Base-by-base conservation (phyloP, 2,329 filamentous ascomycete species). In the Sporothrix euskadiensis region DNA sequence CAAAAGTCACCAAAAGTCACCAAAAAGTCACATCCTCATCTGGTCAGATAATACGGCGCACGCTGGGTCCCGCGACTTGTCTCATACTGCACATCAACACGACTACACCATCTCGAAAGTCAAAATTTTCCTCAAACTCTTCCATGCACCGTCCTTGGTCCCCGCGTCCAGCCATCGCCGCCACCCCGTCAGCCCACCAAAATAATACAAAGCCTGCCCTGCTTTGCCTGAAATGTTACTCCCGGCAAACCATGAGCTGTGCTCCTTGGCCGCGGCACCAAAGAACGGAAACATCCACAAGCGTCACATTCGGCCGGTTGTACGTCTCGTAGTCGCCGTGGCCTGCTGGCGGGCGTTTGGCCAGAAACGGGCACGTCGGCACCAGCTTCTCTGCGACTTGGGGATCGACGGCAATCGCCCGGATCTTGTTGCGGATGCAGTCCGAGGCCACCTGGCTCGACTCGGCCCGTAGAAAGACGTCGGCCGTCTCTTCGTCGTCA, bases 321-420 rank as follows among this genome's bases (percentile, higher is more conserved):
- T 84, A 83, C 0, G 83, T 81, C 74, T 88, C 84, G 74, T 84
- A 87, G 76, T 86, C 88, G 5, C 80, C 79, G 32, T 82, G 80
- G 71, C 88, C 86, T 0, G 87, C 80, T 0, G 81, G 83, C 0
- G 83, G 81, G 0, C 85, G 81, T 74, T 84, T 85, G 4, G 80
- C 81, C 8, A 83, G 84, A 76, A 83, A 87, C 2, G 81, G 80
- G 71, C 87, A 83, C 69, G 79, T 81, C 0, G 82, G 82, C 14
- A 80, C 79, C 12, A 83, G 78, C 71, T 79, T 79, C 19, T 81
- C 79, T 5, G 80, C 80, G 59, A 80, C 78, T 12, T 74, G 75
- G 0, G 81, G 81, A 73, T 84, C 82, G 16, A 81, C 73, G 65
- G 82, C 75, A 7, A 80, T 76, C n/a, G 75, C 74, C 12, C 80